Base-by-base conservation (phyloP, 2,329 filamentous ascomycete genomes). In the Apiospora saccharicola region DNA sequence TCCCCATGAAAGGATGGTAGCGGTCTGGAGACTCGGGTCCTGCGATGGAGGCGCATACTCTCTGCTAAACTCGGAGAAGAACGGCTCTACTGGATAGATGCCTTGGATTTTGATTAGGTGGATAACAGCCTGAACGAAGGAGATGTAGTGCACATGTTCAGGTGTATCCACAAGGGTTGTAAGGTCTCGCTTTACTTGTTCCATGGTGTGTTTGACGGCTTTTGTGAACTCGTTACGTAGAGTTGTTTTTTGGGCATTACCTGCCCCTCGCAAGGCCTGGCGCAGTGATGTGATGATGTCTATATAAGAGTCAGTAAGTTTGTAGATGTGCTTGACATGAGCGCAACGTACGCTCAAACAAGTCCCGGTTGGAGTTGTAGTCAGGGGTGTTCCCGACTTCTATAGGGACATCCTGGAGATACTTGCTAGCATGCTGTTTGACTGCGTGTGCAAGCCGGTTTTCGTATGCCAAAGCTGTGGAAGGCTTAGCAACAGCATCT, bases 11-110 rank as follows among this genome's bases (percentile, higher is more conserved):
- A 88, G 77, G 76, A 91, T 88, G 5, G 83, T 84, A 4, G 89
- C 88, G 34, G 87, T 85, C 73, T 90, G 88, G 5, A 90, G 82
- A 49, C 88, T 85, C 2, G 89, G 89, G 67, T 91, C 89, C 71
- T 89, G 84, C 16, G 81, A 77, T 0, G 89, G 85, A 3, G 89
- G 89, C 3, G 85, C 87, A 78, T 90, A 91, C 71, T 88, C 87
- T 49, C 81, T 83, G 77, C 84, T 89, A 75, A 89, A 87, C 72
- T 88, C 86, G 72, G 87, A 88, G 79, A 88, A 91, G 77, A 88
- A 91, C 1, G 81, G 78, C 75, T 90, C 88, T 4, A 90, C 82
- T 0, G 82, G 79, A 77, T 87, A 89, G 49, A 90, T 84, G 67
- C 89, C 87, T 75, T 90, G 85, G 0, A 87, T 86, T 77, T 86